phyloP scores from a whole-genome alignment of 306 rosid genomes.

The Morella rubra region DNA sequence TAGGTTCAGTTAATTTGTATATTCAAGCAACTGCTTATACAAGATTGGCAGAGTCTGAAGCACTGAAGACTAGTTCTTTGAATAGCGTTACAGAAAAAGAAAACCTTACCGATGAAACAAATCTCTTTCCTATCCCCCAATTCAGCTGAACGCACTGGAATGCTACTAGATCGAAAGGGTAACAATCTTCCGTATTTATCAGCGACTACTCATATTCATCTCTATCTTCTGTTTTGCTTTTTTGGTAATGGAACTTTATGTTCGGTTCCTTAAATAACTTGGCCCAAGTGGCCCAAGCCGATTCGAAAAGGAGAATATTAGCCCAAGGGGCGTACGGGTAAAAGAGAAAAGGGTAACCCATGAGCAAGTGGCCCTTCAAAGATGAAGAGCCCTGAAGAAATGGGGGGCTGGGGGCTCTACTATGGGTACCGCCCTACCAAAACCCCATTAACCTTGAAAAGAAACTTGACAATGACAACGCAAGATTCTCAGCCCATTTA shows the following conservation, averaged over 20 bases:
- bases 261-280: neutral
- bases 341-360: too few species aligned
- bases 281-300: too few species aligned
- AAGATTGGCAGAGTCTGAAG: conserved; percentile 65
- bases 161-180: conserved; percentile 73
- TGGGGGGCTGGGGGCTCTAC: too few species aligned
- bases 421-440: too few species aligned
- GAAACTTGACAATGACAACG: too few species aligned
- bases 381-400: too few species aligned
- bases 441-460: too few species aligned
- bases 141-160: conserved; percentile 73
- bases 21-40: conserved; percentile 67
- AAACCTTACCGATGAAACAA: conserved; percentile 35
- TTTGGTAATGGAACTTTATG: neutral
- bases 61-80: conserved; percentile 39
- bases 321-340: too few species aligned
- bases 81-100: conserved; percentile 33
- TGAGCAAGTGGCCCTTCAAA: too few species aligned
- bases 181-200: conserved; percentile 9
- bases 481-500: too few species aligned
- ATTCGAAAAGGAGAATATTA: too few species aligned
- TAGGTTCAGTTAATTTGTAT: conserved; percentile 51
- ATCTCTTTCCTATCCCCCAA: conserved; percentile 50
- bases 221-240: neutral
- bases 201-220: neutral